Conservation (phyloP, 768 basidiomycete genomes). For the Lactarius vividus region DNA sequence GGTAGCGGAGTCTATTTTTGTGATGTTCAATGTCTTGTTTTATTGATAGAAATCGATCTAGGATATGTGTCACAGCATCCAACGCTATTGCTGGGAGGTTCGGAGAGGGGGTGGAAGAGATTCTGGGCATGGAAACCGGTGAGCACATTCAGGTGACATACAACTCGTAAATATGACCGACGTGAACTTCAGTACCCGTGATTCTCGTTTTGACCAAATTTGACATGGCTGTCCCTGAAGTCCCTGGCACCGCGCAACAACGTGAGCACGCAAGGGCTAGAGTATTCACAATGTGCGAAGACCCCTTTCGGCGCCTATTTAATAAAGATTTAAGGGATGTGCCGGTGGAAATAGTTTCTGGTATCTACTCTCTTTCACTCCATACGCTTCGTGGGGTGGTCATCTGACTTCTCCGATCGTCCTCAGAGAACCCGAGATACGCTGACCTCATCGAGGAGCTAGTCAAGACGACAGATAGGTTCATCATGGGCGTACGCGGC, state of each 20-base stretch:
- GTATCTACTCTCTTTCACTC: not conserved
- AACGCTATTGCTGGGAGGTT: not conserved
- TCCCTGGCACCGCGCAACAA: not conserved
- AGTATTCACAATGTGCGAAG: not conserved
- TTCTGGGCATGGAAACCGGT: constrained; percentile 10
- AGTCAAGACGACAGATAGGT: not conserved
- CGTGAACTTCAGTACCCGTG: not conserved
- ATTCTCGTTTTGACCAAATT: constrained; percentile 12
- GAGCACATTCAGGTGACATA: not conserved
- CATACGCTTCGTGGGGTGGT: not conserved
- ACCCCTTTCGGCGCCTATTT: not conserved
- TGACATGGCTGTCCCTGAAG: not conserved
- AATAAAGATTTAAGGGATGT: not conserved
- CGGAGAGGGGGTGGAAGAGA: not conserved
- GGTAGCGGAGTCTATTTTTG: not conserved
- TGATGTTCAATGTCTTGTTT: not conserved
- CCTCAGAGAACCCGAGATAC: not conserved
- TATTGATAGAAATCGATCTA: not conserved
- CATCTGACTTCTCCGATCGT: not conserved
- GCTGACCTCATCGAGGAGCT: not conserved
- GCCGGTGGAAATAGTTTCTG: constrained; percentile 10
- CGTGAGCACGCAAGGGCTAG: not conserved
- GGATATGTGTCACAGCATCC: constrained; percentile 11
- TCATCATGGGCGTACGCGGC: not conserved
- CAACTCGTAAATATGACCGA: not conserved